Evolutionary conservation across 2,329 filamentous ascomycete species (phyloP).

Genomic region (Beauveria australis): DNA sequence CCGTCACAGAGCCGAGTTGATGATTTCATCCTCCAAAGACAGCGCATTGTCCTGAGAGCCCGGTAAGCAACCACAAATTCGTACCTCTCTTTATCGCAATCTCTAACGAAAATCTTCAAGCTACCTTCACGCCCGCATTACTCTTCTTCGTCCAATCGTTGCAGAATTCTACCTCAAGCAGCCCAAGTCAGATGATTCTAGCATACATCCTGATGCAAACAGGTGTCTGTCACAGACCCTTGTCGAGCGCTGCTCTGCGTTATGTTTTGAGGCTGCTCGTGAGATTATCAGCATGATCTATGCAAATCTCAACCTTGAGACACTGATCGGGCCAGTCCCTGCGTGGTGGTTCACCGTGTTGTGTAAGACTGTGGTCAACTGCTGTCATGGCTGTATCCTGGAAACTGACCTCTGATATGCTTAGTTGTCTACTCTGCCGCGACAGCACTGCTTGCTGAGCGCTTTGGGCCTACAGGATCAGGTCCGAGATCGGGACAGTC

Average conservation of each 20-base stretch:
- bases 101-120: background rate
- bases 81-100: background rate
- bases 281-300: constrained; percentile 3
- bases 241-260: background rate
- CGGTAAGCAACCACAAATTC: background rate
- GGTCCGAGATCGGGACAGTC: background rate
- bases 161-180: constrained; percentile 1
- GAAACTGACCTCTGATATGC: background rate
- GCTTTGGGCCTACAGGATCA: background rate
- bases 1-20: background rate
- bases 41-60: constrained; percentile 7
- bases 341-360: constrained; percentile 8
- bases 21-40: background rate
- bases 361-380: constrained; percentile 2
- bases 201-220: background rate
- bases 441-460: constrained; percentile 3
- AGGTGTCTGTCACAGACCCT: background rate
- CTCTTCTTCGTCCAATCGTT: background rate
- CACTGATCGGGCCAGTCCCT: constrained; percentile 4
- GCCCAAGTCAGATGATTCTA: background rate
- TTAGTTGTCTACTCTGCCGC: constrained; percentile 7
- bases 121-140: constrained; percentile 1
- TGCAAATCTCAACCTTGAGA: background rate
- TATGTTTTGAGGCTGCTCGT: constrained; percentile 2
- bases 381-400: background rate